Conservation (phyloP, 257 asterid species). For the Nicotiana sylvestris region DNA sequence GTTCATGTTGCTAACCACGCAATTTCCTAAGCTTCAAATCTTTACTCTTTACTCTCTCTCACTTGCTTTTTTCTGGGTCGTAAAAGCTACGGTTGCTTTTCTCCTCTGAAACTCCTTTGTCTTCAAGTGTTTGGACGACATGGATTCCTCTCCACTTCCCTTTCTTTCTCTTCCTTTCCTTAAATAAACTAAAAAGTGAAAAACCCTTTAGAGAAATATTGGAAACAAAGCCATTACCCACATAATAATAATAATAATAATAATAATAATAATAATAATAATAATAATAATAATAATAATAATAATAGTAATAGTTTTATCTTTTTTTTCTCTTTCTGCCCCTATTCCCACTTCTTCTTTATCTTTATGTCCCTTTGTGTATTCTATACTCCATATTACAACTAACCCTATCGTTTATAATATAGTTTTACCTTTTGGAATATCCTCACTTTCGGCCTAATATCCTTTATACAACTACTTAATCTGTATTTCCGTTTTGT, state of each 20-base stretch:
- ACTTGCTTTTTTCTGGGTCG: conserved; percentile 39
- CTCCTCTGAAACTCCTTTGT: conserved; percentile 74
- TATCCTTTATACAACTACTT: neutral
- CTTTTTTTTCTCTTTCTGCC: neutral
- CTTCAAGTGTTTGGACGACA: conserved; percentile 80
- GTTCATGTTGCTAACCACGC: conserved; percentile 37
- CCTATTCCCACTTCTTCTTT: conserved; percentile 3
- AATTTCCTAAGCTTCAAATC: conserved; percentile 44
- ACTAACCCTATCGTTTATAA: neutral
- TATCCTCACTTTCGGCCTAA: neutral
- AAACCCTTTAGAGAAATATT: neutral
- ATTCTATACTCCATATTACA: neutral
- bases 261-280: no score
- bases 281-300: no score
- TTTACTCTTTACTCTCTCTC: conserved; percentile 7
- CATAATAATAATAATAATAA: no score
- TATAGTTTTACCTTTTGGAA: conserved; percentile 15
- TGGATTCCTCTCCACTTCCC: conserved; percentile 55
- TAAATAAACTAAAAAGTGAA: neutral
- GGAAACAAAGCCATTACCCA: no score
- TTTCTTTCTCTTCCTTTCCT: conserved; percentile 11
- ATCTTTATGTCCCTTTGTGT: neutral
- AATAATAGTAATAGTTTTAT: neutral
- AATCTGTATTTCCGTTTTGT: neutral
- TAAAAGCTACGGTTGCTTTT: conserved; percentile 69